phyloP scores from a whole-genome alignment of 1,284 basidiomycete genomes.

The Butyriboletus regius region DNA sequence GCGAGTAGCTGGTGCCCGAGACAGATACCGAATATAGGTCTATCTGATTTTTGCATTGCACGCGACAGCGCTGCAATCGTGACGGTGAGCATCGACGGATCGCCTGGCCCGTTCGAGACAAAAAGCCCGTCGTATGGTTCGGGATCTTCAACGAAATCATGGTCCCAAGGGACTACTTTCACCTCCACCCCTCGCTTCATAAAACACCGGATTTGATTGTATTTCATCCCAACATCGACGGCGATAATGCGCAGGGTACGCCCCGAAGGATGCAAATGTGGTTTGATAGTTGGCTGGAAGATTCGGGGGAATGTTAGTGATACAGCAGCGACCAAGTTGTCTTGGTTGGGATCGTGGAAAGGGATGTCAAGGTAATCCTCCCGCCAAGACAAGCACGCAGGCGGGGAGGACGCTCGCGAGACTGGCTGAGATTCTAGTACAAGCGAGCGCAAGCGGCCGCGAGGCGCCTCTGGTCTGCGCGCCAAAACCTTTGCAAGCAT shows the following conservation, averaged over 20 bases:
- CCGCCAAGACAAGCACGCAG: conserved; percentile 57
- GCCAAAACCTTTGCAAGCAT: conserved; percentile 82
- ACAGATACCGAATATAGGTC: conserved; percentile 97
- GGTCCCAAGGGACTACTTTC: conserved; percentile 96
- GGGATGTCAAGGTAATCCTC: conserved; percentile 76
- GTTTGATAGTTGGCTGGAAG: conserved; percentile 56
- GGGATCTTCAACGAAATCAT: conserved; percentile 73
- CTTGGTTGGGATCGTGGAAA: conserved; percentile 82
- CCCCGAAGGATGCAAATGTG: conserved; percentile 70
- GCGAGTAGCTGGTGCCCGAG: conserved; percentile 96
- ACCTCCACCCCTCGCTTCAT: conserved; percentile 87
- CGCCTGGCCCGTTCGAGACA: conserved; percentile 96
- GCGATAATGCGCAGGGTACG: conserved; percentile 81
- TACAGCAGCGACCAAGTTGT: conserved; percentile 87
- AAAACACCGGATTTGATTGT: conserved; percentile 98
- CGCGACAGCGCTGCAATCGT: conserved; percentile 70
- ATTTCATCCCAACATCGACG: conserved; percentile 98
- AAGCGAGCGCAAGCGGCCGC: conserved; percentile 31
- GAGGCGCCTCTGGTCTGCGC: conserved; percentile 42
- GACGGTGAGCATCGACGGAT: conserved; percentile 77
- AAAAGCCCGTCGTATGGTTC: conserved; percentile 93
- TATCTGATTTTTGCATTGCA: conserved; percentile 67
- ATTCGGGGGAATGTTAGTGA: conserved; percentile 67
- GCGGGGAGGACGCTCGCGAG: conserved; percentile 53
- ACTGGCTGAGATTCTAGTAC: conserved; percentile 36